phyloP scores from a whole-genome alignment of 768 basidiomycete species.

The Amanita pallidorosea region DNA sequence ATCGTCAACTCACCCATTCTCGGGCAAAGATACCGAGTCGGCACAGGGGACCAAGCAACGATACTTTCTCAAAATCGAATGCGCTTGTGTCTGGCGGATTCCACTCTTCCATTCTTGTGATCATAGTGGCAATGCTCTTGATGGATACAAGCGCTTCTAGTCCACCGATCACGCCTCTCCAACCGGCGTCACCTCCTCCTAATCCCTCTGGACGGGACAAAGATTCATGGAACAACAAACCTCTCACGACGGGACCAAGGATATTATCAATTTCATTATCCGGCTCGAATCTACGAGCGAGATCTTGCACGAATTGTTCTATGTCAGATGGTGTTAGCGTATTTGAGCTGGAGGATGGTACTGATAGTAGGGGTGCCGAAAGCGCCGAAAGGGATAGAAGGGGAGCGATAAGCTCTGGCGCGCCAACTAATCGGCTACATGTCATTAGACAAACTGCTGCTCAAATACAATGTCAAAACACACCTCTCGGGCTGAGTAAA shows the following conservation, averaged over 20 bases:
- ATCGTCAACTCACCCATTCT: slow-evolving; percentile 63
- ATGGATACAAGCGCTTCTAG: slow-evolving; percentile 71
- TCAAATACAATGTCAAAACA: slow-evolving; percentile 12
- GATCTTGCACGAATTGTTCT: slow-evolving; percentile 73
- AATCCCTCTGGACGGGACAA: slow-evolving; percentile 60
- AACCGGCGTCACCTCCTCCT: slow-evolving; percentile 62
- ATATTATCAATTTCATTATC: slow-evolving; percentile 70
- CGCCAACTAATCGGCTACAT: slow-evolving; percentile 57
- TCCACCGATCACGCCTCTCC: slow-evolving; percentile 81
- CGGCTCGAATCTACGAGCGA: slow-evolving; percentile 70
- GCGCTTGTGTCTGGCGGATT: slow-evolving; percentile 51
- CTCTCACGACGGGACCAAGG: slow-evolving; percentile 62
- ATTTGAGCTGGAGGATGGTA: slow-evolving; percentile 32
- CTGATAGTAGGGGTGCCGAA: slow-evolving; percentile 50
- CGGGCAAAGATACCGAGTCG: slow-evolving; percentile 78
- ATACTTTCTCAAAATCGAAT: slow-evolving; percentile 48
- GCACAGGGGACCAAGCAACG: slow-evolving; percentile 76
- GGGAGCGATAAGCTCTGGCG: slow-evolving; percentile 73
- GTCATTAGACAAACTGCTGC: background rate
- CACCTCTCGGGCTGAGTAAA: slow-evolving; percentile 83
- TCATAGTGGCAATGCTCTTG: slow-evolving; percentile 77
- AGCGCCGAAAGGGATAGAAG: slow-evolving; percentile 66
- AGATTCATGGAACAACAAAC: slow-evolving; percentile 52
- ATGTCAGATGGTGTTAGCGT: slow-evolving; percentile 59
- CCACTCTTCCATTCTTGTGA: slow-evolving; percentile 68